Conservation (phyloP, 257 asterid species). For the Plantago elongata region DNA sequence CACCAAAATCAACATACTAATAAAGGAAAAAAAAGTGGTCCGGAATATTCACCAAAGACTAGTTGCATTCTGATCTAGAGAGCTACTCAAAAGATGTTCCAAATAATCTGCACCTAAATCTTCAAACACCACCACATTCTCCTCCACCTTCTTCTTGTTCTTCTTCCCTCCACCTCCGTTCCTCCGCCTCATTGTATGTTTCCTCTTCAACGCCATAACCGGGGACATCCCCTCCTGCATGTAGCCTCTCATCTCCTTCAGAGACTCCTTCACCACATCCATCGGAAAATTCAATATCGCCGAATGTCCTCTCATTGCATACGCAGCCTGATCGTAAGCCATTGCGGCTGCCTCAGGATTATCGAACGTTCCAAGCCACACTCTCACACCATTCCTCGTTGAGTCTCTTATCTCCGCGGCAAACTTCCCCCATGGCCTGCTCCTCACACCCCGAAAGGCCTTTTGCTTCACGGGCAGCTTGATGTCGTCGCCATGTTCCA, state of each 20-base stretch:
- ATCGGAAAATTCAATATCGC: constrained; percentile 65
- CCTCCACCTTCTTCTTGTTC: constrained; percentile 27
- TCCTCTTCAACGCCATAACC: constrained; percentile 65
- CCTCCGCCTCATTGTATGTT: constrained; percentile 49
- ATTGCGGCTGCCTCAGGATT: constrained; percentile 79
- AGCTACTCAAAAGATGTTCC: constrained; percentile 57
- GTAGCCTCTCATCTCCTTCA: constrained; percentile 39
- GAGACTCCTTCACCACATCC: constrained; percentile 56
- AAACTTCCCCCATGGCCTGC: constrained; percentile 87
- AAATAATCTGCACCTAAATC: constrained; percentile 75
- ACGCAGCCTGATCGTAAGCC: constrained; percentile 91
- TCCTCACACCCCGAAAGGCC: constrained; percentile 61
- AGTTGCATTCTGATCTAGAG: constrained; percentile 3
- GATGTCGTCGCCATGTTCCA: constrained; percentile 2
- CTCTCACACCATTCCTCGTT: constrained; percentile 67
- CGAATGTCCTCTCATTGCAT: constrained; percentile 55
- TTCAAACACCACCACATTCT: constrained; percentile 61
- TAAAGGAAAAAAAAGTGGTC: not conserved
- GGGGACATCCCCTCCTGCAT: constrained; percentile 48
- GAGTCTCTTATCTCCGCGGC: constrained; percentile 92
- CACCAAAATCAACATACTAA: not conserved
- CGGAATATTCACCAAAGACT: constrained; percentile 8
- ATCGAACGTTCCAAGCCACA: constrained; percentile 81
- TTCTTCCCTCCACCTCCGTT: constrained; percentile 12
- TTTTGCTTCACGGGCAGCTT: constrained; percentile 2